These are phyloP conservation scores for Micractinium conductrix DNA, from an alignment of 139 green algal species.

Conservation along the genomic window DNA sequence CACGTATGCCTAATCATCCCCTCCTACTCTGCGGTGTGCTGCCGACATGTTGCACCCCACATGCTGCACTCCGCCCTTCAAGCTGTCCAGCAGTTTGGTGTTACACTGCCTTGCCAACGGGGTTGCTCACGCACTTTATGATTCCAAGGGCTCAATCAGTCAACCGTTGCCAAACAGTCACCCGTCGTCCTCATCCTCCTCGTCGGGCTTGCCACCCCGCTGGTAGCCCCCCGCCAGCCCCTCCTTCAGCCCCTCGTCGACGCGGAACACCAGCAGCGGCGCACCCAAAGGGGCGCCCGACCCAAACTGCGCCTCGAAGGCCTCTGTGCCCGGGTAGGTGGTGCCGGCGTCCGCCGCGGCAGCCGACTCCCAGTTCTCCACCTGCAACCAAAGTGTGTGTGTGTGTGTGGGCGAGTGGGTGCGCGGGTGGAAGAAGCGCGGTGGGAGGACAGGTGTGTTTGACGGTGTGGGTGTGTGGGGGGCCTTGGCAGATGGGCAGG, in stretches of 20 bases:
- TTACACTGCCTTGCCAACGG: no score
- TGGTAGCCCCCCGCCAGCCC: no score
- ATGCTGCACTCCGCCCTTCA: no score
- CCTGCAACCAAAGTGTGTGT: background rate
- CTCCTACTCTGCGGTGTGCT: no score
- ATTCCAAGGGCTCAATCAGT: no score
- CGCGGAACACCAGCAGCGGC: background rate
- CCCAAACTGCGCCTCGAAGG: constrained; percentile 1
- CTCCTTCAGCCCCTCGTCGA: background rate
- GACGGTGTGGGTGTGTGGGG: background rate
- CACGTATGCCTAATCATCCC: no score
- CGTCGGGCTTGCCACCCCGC: no score
- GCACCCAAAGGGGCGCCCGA: background rate
- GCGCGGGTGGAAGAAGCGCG: no score
- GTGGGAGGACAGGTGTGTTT: no score
- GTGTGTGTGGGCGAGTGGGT: background rate
- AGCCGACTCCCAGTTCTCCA: constrained; percentile 5
- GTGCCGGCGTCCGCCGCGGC: background rate
- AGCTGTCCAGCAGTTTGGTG: no score
- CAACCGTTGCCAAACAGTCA: background rate
- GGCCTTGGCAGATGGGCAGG: background rate
- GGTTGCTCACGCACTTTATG: no score
- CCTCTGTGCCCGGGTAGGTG: background rate
- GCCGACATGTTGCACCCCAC: no score
- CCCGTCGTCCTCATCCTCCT: background rate